Evolutionary conservation across 306 rosid species (phyloP).

Genomic region (Rosa lucieae): DNA sequence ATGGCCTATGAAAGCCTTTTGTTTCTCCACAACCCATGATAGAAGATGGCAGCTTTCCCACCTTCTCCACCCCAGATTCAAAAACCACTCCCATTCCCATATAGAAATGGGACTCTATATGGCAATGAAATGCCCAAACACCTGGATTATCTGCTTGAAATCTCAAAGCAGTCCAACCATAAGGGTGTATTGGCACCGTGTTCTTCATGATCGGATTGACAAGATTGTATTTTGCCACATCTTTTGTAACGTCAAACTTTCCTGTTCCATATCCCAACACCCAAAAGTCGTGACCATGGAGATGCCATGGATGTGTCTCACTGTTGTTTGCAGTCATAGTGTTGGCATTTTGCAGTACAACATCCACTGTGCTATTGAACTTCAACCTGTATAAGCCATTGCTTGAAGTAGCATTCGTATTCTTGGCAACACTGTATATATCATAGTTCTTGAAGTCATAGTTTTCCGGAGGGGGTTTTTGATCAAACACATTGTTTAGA

Average conservation of each 20-base stretch:
- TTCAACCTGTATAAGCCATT: conserved; percentile 56
- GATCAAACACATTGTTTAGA: conserved; percentile 35
- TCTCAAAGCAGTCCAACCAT: conserved; percentile 87
- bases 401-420: conserved; percentile 57
- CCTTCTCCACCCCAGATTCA: conserved; percentile 71
- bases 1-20: conserved; percentile 39
- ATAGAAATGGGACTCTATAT: conserved; percentile 75
- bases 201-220: conserved; percentile 82
- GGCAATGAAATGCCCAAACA: conserved; percentile 91
- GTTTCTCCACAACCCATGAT: conserved; percentile 80
- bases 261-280: conserved; percentile 75
- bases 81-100: conserved; percentile 95
- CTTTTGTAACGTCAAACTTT: conserved; percentile 49
- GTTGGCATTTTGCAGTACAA: conserved; percentile 70
- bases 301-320: conserved; percentile 91
- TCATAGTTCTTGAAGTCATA: conserved; percentile 54
- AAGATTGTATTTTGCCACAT: conserved; percentile 59
- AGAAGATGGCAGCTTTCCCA: conserved; percentile 59
- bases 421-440: conserved; percentile 31
- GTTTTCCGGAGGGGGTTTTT: conserved; percentile 58
- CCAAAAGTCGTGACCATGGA: conserved; percentile 93
- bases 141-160: conserved; percentile 78
- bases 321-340: conserved; percentile 29
- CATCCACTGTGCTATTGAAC: conserved; percentile 46
- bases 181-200: conserved; percentile 70